Conservation (phyloP, 2,329 filamentous ascomycete species). For the Rachicladosporium sp. region DNA sequence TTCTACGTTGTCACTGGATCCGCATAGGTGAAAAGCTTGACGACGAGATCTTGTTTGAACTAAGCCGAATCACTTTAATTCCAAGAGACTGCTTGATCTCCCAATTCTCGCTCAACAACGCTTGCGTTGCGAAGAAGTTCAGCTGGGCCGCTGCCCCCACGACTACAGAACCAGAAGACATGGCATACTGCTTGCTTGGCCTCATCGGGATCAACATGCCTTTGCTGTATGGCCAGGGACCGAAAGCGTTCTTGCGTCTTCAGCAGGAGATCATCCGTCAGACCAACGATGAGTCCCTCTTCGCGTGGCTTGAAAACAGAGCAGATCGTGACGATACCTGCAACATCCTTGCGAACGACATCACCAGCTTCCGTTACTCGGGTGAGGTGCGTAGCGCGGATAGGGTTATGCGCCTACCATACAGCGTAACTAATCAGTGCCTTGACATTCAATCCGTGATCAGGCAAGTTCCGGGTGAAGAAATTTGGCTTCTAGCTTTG, state of each 20-base stretch:
- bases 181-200: constrained; percentile 33
- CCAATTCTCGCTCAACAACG: not conserved
- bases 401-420: too few species aligned
- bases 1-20: constrained; percentile 7
- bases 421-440: too few species aligned
- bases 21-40: constrained; percentile 8
- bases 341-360: not conserved
- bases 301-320: constrained; percentile 8
- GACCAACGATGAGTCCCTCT: constrained; percentile 9
- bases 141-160: constrained; percentile 8
- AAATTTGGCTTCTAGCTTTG: too few species aligned
- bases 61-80: constrained; percentile 5
- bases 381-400: too few species aligned
- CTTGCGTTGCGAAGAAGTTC: constrained; percentile 8
- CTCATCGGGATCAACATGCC: constrained; percentile 35
- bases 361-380: too few species aligned
- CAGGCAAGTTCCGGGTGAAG: too few species aligned
- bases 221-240: constrained; percentile 29
- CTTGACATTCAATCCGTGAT: too few species aligned
- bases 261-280: constrained; percentile 11
- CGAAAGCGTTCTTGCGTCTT: constrained; percentile 10
- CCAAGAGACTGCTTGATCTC: too few species aligned
- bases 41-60: constrained; percentile 9
- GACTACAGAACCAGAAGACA: constrained; percentile 25
- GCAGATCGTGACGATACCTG: not conserved